phyloP scores from a whole-genome alignment of 2,329 filamentous ascomycete genomes.

The Talaromyces sp. region DNA sequence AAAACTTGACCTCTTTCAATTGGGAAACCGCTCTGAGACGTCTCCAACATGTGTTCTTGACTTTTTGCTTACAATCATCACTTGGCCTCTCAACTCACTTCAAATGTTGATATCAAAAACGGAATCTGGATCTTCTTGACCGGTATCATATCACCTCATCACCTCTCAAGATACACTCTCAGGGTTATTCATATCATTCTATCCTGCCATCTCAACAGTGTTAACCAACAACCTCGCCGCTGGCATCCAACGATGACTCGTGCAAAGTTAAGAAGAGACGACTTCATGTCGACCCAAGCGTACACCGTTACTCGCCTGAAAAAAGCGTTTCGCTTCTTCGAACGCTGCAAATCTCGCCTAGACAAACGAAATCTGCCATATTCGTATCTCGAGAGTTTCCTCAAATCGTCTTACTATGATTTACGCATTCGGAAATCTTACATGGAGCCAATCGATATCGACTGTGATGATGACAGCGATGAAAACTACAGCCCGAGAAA shows the following conservation, averaged over 20 bases:
- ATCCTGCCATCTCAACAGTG: background rate
- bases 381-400: constrained; percentile 10
- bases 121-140: too few relatives aligned
- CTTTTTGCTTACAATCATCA: too few relatives aligned
- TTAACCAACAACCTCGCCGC: background rate
- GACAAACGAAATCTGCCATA: constrained; percentile 23
- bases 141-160: too few relatives aligned
- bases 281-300: background rate
- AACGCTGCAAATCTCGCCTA: constrained; percentile 6
- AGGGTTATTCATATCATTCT: background rate
- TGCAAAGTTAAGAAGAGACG: background rate
- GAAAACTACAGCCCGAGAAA: background rate
- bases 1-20: too few relatives aligned
- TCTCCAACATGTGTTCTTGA: too few relatives aligned
- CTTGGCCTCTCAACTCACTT: too few relatives aligned
- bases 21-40: too few relatives aligned
- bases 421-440: constrained; percentile 12
- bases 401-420: constrained; percentile 18
- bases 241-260: background rate
- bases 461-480: background rate
- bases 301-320: constrained; percentile 8
- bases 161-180: background rate
- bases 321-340: constrained; percentile 6
- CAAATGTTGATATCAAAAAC: too few relatives aligned
- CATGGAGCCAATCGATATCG: constrained; percentile 1